Percentiles rank a stretch among this genome's conserved stretches.
Conservation (phyloP, 768 basidiomycete species). For the Floccularia luteovirens region DNA sequence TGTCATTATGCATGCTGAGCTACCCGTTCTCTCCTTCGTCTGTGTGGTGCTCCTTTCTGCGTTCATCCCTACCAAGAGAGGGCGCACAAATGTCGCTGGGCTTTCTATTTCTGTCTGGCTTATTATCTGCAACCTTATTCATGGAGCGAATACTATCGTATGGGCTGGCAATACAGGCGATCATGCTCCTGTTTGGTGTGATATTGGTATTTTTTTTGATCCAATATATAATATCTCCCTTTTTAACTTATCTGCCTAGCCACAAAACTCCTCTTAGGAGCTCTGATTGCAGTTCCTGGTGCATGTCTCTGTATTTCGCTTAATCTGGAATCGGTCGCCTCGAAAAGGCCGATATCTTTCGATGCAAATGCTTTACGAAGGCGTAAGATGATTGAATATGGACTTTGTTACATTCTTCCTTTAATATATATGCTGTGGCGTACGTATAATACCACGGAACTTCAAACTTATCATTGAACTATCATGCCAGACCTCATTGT, state of each 20-base stretch:
- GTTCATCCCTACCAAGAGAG: conserved; percentile 34
- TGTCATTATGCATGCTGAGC: conserved; percentile 22
- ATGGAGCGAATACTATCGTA: conserved; percentile 49
- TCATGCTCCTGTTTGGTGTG: conserved; percentile 60
- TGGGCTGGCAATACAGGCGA: conserved; percentile 51
- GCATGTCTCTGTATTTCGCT: conserved; percentile 49
- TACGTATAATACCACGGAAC: conserved; percentile 22
- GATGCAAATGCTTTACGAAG: conserved; percentile 27
- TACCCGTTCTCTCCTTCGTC: conserved; percentile 35
- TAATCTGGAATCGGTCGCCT: conserved; percentile 47
- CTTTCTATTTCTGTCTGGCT: conserved; percentile 48
- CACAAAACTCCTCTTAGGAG: conserved; percentile 46
- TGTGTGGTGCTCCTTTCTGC: conserved; percentile 30
- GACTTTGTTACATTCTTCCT: conserved; percentile 48
- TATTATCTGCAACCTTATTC: conserved; percentile 35
- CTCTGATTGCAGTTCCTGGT: conserved; percentile 49
- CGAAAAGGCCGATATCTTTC: conserved; percentile 25
- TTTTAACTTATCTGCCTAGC: conserved; percentile 21
- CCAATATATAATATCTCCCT: neutral
- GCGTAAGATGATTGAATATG: conserved; percentile 34
- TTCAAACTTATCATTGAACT: conserved; percentile 1
- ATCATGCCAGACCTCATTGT: conserved; percentile 38
- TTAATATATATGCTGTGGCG: conserved; percentile 50
- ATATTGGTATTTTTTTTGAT: conserved; percentile 43
- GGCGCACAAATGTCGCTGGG: conserved; percentile 36